Evolutionary conservation across 228 moss, liverwort and hornwort species (phyloP).

Genomic region (Sphagnum fallax): DNA sequence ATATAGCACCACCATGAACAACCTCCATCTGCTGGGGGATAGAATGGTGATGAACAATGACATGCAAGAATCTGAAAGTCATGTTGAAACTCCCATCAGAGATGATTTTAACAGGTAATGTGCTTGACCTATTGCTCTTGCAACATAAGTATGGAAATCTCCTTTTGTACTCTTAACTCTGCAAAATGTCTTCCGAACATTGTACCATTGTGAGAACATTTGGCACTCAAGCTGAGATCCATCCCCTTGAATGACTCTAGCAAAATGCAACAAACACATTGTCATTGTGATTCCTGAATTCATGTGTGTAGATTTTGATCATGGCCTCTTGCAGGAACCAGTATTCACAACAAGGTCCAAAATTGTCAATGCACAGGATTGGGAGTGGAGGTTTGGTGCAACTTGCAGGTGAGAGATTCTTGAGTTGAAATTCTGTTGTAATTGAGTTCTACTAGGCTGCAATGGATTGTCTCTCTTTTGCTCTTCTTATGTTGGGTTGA

Average conservation of each 20-base stretch:
- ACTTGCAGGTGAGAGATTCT: neutral
- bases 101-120: slow-evolving; percentile 8
- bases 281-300: neutral
- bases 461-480: no score
- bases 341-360: neutral
- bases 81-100: slow-evolving; percentile 6
- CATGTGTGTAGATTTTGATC: neutral
- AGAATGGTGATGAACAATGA: slow-evolving; percentile 7
- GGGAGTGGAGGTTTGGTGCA: neutral
- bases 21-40: slow-evolving; percentile 22
- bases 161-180: neutral
- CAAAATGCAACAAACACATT: neutral
- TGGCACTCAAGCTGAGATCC: neutral
- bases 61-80: slow-evolving; percentile 17
- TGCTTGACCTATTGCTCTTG: slow-evolving; percentile 8
- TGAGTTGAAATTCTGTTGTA: neutral
- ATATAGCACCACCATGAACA: slow-evolving; percentile 23
- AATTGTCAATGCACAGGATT: neutral
- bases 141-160: neutral
- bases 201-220: neutral
- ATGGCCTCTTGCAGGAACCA: neutral
- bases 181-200: neutral
- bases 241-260: no score
- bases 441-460: no score
- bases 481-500: no score